These are phyloP conservation scores for Microcera coccophila DNA, from an alignment of 2,329 filamentous ascomycete species.

Conservation along the genomic window DNA sequence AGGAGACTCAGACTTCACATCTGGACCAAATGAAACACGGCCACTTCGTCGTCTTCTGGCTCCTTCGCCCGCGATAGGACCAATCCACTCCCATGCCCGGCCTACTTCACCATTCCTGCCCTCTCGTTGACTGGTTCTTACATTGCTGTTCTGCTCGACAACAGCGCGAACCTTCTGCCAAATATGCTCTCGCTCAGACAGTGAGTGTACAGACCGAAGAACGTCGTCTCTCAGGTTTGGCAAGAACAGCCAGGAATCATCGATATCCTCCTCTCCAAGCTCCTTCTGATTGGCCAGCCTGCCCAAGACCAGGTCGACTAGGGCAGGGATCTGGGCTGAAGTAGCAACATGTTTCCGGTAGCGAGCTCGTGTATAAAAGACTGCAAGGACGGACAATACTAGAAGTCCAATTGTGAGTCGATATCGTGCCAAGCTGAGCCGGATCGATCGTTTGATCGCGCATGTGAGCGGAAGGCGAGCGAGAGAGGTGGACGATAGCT, in stretches of 20 bases:
- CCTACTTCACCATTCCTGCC: constrained; percentile 62
- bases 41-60: constrained; percentile 49
- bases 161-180: constrained; percentile 81
- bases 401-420: constrained; percentile 74
- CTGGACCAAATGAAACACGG: constrained; percentile 45
- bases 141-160: constrained; percentile 91
- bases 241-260: constrained; percentile 79
- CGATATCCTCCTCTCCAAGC: constrained; percentile 62
- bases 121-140: constrained; percentile 70
- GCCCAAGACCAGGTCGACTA: constrained; percentile 82
- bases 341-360: constrained; percentile 62
- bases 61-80: constrained; percentile 47
- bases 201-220: constrained; percentile 73
- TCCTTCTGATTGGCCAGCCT: constrained; percentile 80
- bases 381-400: constrained; percentile 45
- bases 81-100: constrained; percentile 68
- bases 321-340: constrained; percentile 69
- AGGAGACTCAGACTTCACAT: constrained; percentile 36
- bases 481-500: constrained; percentile 82
- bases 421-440: constrained; percentile 80
- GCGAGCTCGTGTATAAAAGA: constrained; percentile 61
- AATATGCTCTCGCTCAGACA: constrained; percentile 70
- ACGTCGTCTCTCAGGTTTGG: constrained; percentile 91
- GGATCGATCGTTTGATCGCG: constrained; percentile 71
- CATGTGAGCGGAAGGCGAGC: constrained; percentile 85